Evolutionary conservation across 192 early-diverging fungal species (phyloP), one percentile per base, ranked within the genome.

Genomic region (Glomus cerebriforme): DNA sequence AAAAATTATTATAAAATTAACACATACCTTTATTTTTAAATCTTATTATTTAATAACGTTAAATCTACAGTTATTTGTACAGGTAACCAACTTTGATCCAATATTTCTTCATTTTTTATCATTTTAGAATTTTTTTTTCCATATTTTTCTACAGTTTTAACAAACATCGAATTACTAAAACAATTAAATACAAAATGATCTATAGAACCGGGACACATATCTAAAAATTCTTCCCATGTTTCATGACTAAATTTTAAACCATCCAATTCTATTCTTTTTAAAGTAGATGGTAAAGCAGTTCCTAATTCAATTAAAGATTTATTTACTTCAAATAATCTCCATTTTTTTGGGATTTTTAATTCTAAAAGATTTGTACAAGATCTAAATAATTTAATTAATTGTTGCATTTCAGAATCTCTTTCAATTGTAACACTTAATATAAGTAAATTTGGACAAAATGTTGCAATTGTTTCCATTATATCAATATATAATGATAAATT

Each of bases 381-480:
- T 37, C n/a, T 17, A 68, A 68, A 68, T 68, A 68, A 68, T 43
- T 19, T 8, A 9, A 37, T 68, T 39, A 68, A 35, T n/a, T 68
- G 66, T 37, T 39, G 19, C 22, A 68, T 68, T n/a, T 68, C 66
- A 2, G 2, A 39, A 24, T 71, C 69, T 47, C 24, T 49, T 71
- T 43, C 43, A 2, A 71, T 71, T 29, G 37, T 31, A 47, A 71
- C 27, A 45, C 39, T 71, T 71, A 71, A 27, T 29, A 49, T 71
- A 7, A 17, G n/a, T 29, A 71, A 45, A 27, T 45, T 45, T 27
- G 69, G 43, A 71, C 69, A 71, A 71, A 15, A 29, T 13, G 22
- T 49, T 71, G 24, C 69, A 47, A 71, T 47, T 6, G 69, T 71
- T 47, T 71, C 69, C 27, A 71, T 17, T 2, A 71, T 71, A 49